Evolutionary conservation across 306 rosid species (phyloP).

Genomic region (Quillaja saponaria): DNA sequence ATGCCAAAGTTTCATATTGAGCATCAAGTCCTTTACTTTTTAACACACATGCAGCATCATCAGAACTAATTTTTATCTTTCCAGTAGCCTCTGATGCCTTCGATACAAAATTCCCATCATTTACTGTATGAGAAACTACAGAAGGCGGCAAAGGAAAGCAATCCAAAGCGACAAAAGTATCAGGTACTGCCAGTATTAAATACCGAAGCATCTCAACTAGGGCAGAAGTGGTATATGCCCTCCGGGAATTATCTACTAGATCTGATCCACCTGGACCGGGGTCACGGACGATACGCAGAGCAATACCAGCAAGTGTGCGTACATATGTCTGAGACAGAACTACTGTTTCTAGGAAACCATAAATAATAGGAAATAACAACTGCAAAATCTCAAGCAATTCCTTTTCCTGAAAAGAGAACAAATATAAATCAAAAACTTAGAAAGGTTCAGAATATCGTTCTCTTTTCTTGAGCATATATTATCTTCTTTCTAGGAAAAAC

Average conservation of each 20-base stretch:
- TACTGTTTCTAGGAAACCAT: conserved; percentile 80
- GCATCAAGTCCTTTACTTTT: conserved; percentile 72
- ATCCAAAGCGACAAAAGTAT: conserved; percentile 90
- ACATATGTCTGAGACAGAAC: conserved; percentile 86
- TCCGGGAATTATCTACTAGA: conserved; percentile 84
- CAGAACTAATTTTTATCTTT: conserved; percentile 53
- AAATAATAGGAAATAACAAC: conserved; percentile 82
- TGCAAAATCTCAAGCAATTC: conserved; percentile 77
- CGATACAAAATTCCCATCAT: conserved; percentile 63
- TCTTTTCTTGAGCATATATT: conserved; percentile 19
- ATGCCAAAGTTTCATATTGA: conserved; percentile 69
- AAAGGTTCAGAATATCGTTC: conserved; percentile 13
- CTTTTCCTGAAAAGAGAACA: conserved; percentile 68
- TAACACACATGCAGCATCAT: conserved; percentile 47
- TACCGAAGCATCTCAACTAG: conserved; percentile 89
- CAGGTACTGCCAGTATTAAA: conserved; percentile 76
- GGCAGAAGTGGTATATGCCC: conserved; percentile 75
- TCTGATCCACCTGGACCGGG: conserved; percentile 97
- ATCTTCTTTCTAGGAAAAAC: conserved; percentile 1
- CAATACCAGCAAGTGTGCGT: conserved; percentile 73
- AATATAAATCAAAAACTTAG: conserved; percentile 32
- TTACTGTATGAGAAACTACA: conserved; percentile 61
- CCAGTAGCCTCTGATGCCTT: conserved; percentile 61
- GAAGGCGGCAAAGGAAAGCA: conserved; percentile 87
- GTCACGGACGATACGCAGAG: conserved; percentile 70